Evolutionary conservation across 2,329 filamentous ascomycete genomes (phyloP).

Genomic region (Orbilia ellipsospora): DNA sequence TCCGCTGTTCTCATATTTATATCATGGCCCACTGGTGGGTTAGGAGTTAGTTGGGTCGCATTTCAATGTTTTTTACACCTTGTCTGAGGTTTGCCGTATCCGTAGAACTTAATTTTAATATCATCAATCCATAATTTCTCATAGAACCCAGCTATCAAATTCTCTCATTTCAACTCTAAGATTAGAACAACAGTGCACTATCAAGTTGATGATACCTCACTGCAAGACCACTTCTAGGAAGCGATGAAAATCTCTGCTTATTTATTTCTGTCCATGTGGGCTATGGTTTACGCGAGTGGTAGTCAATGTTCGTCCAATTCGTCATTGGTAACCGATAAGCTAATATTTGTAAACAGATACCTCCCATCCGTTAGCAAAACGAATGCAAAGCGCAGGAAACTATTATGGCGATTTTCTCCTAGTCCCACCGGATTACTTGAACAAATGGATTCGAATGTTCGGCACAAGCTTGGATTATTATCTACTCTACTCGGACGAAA

Average conservation of each 20-base stretch:
- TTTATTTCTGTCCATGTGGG: no score
- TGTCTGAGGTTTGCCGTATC: not conserved
- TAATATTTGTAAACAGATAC: not conserved
- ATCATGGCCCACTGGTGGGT: slow-evolving; percentile 23
- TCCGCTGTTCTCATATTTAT: not conserved
- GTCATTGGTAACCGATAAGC: no score
- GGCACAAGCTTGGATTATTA: slow-evolving; percentile 2
- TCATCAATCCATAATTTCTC: no score
- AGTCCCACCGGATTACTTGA: not conserved
- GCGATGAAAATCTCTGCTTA: no score
- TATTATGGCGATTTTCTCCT: slow-evolving; percentile 18
- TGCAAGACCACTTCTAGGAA: no score
- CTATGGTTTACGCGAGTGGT: no score
- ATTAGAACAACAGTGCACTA: not conserved
- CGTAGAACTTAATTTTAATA: slow-evolving; percentile 5
- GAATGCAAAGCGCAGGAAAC: slow-evolving; percentile 12
- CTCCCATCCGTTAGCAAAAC: not conserved
- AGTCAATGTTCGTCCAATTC: no score
- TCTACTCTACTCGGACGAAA: slow-evolving; percentile 9
- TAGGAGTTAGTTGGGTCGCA: slow-evolving; percentile 19
- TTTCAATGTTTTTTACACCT: not conserved
- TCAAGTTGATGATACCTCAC: not conserved
- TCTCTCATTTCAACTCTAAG: not conserved
- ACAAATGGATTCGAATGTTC: slow-evolving; percentile 5
- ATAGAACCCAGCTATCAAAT: not conserved